Conservation (phyloP, 306 rosid genomes). For the Quercus ilex region DNA sequence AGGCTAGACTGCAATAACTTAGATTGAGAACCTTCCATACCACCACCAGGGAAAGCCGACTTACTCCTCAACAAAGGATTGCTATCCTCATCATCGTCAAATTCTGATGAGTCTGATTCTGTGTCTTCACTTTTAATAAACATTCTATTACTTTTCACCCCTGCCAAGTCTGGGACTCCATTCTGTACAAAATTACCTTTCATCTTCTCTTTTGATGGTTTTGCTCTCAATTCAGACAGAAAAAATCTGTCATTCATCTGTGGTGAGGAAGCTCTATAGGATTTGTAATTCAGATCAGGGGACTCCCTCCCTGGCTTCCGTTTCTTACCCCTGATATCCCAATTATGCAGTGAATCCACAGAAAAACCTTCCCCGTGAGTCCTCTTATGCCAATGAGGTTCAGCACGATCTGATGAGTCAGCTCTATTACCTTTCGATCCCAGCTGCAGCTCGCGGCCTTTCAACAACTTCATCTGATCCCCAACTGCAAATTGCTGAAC, state of each 20-base stretch:
- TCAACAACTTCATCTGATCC: conserved; percentile 45
- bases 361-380: conserved; percentile 46
- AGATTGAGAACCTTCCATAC: conserved; percentile 53
- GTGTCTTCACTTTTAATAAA: conserved; percentile 69
- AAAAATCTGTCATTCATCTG: conserved; percentile 55
- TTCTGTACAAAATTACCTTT: conserved; percentile 52
- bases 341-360: conserved; percentile 52
- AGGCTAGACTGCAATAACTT: conserved; percentile 48
- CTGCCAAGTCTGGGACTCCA: conserved; percentile 45
- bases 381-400: conserved; percentile 41
- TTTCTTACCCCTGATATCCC: conserved; percentile 62
- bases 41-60: conserved; percentile 55
- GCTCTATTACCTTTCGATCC: conserved; percentile 33
- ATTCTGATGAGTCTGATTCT: conserved; percentile 93
- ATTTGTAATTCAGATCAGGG: conserved; percentile 56
- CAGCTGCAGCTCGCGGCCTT: conserved; percentile 42
- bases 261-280: conserved; percentile 74
- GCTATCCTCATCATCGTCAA: conserved; percentile 73
- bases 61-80: conserved; percentile 75
- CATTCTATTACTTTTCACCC: conserved; percentile 45
- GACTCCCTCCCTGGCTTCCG: conserved; percentile 70
- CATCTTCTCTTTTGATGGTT: conserved; percentile 50
- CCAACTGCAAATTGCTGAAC: conserved; percentile 46
- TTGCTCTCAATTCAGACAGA: conserved; percentile 59
- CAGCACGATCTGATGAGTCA: conserved; percentile 47